Percentiles rank a stretch among this genome's conserved stretches.
Evolutionary conservation across 805 yeast genomes (phyloP).

Genomic region (Zygosaccharomyces bisporus): DNA sequence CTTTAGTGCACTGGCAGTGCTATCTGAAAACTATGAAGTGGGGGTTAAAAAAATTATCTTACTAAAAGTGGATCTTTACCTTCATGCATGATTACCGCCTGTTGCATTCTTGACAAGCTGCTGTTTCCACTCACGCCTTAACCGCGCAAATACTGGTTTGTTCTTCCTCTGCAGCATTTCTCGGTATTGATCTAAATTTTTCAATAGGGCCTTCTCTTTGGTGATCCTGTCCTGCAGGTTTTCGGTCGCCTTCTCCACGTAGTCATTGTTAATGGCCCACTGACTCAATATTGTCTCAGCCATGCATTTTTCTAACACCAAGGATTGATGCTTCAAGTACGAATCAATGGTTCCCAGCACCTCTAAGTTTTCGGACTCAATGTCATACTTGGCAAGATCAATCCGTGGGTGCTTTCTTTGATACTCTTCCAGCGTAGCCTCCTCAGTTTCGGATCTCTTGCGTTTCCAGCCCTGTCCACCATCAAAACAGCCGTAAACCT

Average conservation of each 20-base stretch:
- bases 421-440: constrained; percentile 9
- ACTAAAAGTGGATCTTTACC: no score
- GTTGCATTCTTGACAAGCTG: constrained; percentile 37
- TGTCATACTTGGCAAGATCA: constrained; percentile 35
- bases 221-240: constrained; percentile 30
- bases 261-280: constrained; percentile 39
- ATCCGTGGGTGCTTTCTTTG: constrained; percentile 24
- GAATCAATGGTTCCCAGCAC: constrained; percentile 25
- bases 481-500: constrained; percentile 1
- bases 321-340: constrained; percentile 33
- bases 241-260: constrained; percentile 30
- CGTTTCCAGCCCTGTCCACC: constrained; percentile 1
- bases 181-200: constrained; percentile 43
- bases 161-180: constrained; percentile 43
- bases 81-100: neutral
- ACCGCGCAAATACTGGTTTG: constrained; percentile 43
- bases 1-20: constrained; percentile 10
- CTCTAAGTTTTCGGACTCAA: constrained; percentile 16
- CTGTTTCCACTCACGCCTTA: constrained; percentile 50
- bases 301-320: constrained; percentile 39
- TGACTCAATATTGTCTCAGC: constrained; percentile 37
- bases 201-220: constrained; percentile 42
- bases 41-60: no score
- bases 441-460: constrained; percentile 11
- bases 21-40: no score